Conservation (phyloP, 164 flowering plant species). For the Cinnamomum micranthum region DNA sequence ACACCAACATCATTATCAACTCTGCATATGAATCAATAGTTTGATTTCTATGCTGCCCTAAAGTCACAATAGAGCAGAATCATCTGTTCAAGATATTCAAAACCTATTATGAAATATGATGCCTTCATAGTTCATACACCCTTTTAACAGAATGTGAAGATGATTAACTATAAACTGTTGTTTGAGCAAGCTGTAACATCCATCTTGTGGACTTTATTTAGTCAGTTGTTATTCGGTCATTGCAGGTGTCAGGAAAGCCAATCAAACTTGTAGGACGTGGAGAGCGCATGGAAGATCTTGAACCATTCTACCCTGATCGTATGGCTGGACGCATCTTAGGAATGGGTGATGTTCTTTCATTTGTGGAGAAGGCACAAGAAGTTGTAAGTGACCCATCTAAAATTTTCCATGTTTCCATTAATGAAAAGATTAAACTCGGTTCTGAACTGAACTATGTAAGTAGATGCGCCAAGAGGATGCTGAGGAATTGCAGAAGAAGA, state of each 20-base stretch:
- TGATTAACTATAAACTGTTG: not conserved
- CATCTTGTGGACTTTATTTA: not conserved
- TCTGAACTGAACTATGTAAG: constrained; percentile 9
- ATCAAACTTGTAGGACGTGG: constrained; percentile 98
- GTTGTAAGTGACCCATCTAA: constrained; percentile 55
- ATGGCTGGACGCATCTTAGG: constrained; percentile 98
- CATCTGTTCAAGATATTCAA: not conserved
- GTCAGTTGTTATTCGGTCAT: not conserved
- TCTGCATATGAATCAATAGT: too few species aligned
- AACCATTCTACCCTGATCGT: constrained; percentile 96
- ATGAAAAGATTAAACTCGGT: not conserved
- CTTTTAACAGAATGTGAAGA: not conserved
- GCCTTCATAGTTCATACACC: not conserved
- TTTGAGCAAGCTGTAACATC: not conserved
- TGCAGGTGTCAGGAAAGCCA: constrained; percentile 95
- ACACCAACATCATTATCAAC: too few species aligned
- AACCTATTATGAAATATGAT: not conserved
- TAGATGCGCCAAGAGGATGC: constrained; percentile 99
- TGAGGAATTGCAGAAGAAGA: constrained; percentile 90
- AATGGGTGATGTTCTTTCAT: constrained; percentile 98
- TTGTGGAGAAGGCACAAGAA: constrained; percentile 99
- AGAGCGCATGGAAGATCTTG: constrained; percentile 96
- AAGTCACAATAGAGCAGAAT: not conserved
- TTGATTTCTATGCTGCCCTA: not conserved
- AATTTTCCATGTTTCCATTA: constrained; percentile 2